A percentile compares a stretch with the other conserved stretches of the same genome.
Evolutionary conservation across 164 flowering plant genomes (phyloP).

Genomic region (Santalum album): DNA sequence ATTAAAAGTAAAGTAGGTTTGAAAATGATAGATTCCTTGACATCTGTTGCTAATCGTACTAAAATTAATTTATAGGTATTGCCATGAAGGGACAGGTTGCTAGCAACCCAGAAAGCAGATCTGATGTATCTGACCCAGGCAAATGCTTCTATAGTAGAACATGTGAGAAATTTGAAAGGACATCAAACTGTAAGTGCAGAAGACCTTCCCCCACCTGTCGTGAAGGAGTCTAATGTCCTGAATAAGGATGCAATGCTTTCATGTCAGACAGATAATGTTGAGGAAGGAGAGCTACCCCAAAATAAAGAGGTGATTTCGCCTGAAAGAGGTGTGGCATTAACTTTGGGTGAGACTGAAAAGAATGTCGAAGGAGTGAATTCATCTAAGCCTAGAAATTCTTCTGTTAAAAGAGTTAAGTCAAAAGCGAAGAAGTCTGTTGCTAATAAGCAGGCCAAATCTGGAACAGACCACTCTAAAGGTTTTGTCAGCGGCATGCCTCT

Average conservation of each 20-base stretch:
- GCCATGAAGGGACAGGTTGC: constrained; percentile 6
- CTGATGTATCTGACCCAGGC: not conserved
- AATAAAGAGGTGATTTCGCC: not conserved
- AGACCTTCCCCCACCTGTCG: not conserved
- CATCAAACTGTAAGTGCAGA: not conserved
- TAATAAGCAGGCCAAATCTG: not conserved
- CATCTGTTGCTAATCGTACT: constrained; percentile 7
- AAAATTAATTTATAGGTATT: too few species aligned
- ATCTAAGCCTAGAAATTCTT: constrained; percentile 4
- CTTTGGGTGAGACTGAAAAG: not conserved
- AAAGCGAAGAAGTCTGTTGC: constrained; percentile 20
- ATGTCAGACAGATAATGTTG: not conserved
- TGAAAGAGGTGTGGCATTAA: not conserved
- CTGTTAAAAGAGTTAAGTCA: constrained; percentile 24
- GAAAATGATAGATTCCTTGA: not conserved
- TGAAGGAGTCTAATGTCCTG: not conserved
- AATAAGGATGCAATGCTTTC: not conserved
- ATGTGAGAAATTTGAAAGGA: not conserved
- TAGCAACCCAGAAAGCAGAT: not conserved
- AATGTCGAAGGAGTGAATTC: not conserved
- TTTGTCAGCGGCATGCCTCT: constrained; percentile 1
- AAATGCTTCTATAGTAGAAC: not conserved
- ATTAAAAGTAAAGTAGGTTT: not conserved
- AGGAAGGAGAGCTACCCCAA: not conserved
- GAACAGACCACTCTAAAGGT: constrained; percentile 5